These are phyloP conservation scores for Pisolithus thermaeus DNA, from an alignment of 1,284 basidiomycete genomes.

Conservation along the genomic window DNA sequence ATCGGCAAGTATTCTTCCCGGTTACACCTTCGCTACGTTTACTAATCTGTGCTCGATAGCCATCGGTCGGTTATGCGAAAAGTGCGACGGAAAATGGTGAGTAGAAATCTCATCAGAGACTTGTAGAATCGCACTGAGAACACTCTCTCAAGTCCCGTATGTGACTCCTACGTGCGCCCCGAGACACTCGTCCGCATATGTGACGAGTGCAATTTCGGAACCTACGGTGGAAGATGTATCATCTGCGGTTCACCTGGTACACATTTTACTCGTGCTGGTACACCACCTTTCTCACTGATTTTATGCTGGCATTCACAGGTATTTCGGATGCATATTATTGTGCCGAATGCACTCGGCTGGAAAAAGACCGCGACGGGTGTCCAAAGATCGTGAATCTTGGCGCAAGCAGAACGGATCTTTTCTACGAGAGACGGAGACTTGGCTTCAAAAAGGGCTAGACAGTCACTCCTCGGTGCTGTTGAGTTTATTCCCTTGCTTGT, in stretches of 20 bases:
- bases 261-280: slow-evolving; percentile 18
- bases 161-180: slow-evolving; percentile 98
- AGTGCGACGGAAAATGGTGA: slow-evolving; percentile 99
- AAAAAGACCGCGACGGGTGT: slow-evolving; percentile 98
- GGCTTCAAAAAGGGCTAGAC: slow-evolving; percentile 70
- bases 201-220: slow-evolving; percentile 99
- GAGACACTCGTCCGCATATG: slow-evolving; percentile 97
- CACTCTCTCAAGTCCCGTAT: slow-evolving; percentile 71
- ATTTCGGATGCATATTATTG: slow-evolving; percentile 98
- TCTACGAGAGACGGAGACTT: slow-evolving; percentile 80
- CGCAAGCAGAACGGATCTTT: slow-evolving; percentile 82
- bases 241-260: slow-evolving; percentile 91
- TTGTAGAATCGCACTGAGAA: background rate
- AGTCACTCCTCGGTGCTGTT: background rate
- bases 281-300: background rate
- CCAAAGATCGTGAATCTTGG: slow-evolving; percentile 98
- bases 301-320: slow-evolving; percentile 40
- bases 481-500: background rate
- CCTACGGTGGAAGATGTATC: slow-evolving; percentile 95
- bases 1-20: slow-evolving; percentile 59
- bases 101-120: slow-evolving; percentile 20
- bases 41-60: slow-evolving; percentile 41
- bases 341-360: slow-evolving; percentile 91
- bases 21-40: background rate
- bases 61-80: slow-evolving; percentile 96